Base-by-base conservation (phyloP, 2,329 filamentous ascomycete genomes). In the Neofusicoccum parvum region DNA sequence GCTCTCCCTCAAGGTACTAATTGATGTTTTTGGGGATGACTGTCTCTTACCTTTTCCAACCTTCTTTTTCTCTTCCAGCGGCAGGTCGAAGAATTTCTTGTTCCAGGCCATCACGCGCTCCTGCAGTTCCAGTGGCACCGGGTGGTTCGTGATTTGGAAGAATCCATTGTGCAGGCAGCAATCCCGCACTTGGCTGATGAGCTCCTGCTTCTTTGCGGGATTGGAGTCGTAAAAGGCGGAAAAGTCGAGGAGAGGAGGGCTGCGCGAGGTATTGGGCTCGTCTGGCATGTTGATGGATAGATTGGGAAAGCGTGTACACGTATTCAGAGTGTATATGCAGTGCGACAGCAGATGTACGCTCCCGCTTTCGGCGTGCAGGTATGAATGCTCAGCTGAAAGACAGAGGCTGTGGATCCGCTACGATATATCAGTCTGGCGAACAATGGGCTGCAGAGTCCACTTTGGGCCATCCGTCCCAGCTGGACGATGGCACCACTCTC, bases 61-160 rank as follows among this genome's bases (percentile, higher is more conserved):
- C 60, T 69, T 72, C 51, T 77, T 72, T 68, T 83, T 83, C 63
- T 81, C 78, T 17, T 80, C 79, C 12, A 78, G 68, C 0, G 75
- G 70, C 2, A 81, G 68, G 11, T 75, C 69, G 56, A 82, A 82
- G 67, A 82, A 81, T 11, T 74, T 72, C 62, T 78, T 78, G 17
- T 76, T 76, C 67, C 75, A 77, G 7, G 70, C 41, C 72, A 82
- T 75, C 11, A 80, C 75, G 6, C 70, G 70, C 2, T 75, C 69
- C 62, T 81, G 79, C 2, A 82, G 67, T 1, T 75, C 71, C 7
- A 74, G 49, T 1, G 80, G 75, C 5, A 82, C 74, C 1, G 74
- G 70, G 62, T 82, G 80, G 34, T 77, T 77, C 2, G 74, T 77
- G 67, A 82, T 80, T 64, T 82, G 80, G 70, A 82, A 82, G 70